Conservation (phyloP, 1,284 basidiomycete species). For the Athelia sp. region DNA sequence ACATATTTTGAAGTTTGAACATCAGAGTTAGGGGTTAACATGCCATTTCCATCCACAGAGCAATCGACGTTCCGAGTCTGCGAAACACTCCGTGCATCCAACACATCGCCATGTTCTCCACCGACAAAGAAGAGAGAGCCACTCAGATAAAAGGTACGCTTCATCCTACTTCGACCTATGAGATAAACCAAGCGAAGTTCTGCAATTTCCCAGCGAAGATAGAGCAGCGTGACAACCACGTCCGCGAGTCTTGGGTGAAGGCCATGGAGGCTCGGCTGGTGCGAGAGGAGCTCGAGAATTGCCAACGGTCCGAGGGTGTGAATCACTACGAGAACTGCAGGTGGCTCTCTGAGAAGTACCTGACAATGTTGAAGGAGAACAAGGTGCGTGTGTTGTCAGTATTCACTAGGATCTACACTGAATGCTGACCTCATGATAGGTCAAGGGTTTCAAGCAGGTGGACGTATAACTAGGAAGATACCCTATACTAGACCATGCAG, state of each 20-base stretch:
- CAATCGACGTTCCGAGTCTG: too few relatives aligned
- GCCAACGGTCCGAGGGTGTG: slow-evolving; percentile 88
- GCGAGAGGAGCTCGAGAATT: slow-evolving; percentile 87
- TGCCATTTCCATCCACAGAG: too few relatives aligned
- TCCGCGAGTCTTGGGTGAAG: slow-evolving; percentile 92
- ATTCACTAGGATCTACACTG: not conserved
- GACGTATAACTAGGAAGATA: slow-evolving; percentile 22
- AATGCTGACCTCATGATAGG: slow-evolving; percentile 14
- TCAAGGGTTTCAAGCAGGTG: slow-evolving; percentile 34
- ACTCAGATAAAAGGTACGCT: slow-evolving; percentile 45
- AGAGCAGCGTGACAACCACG: slow-evolving; percentile 67
- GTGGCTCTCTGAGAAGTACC: slow-evolving; percentile 83
- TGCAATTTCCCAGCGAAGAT: slow-evolving; percentile 42
- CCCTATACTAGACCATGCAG: not conserved
- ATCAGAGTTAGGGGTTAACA: too few relatives aligned
- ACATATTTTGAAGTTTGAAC: too few relatives aligned
- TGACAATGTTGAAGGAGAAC: slow-evolving; percentile 78
- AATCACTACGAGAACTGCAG: slow-evolving; percentile 90
- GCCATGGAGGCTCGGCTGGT: slow-evolving; percentile 93
- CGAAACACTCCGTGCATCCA: too few relatives aligned
- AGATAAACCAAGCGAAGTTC: not conserved
- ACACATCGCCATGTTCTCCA: too few relatives aligned
- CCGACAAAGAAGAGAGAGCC: slow-evolving; percentile 33
- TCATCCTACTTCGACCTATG: not conserved
- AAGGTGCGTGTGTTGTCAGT: slow-evolving; percentile 56